A percentile compares a stretch with the other conserved stretches of the same genome.
Conservation (phyloP, 768 basidiomycete species). For the Antrodiella citrinella region DNA sequence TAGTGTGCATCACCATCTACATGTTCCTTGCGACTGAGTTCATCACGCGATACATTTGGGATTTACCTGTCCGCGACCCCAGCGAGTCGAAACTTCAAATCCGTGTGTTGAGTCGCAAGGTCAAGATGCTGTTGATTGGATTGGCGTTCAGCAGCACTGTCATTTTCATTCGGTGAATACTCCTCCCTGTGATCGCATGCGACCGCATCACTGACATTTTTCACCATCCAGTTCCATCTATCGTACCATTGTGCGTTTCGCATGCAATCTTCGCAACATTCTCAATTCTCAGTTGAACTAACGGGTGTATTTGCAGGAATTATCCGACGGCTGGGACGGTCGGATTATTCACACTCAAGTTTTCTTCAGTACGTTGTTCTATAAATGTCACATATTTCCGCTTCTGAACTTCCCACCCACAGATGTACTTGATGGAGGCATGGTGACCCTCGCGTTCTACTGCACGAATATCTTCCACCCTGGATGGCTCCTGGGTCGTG, state of each 20-base stretch:
- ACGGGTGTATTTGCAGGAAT: slow-evolving; percentile 20
- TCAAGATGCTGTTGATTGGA: slow-evolving; percentile 20
- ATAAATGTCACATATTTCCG: background rate
- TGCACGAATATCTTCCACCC: slow-evolving; percentile 39
- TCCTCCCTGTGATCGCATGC: slow-evolving; percentile 3
- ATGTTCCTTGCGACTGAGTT: slow-evolving; percentile 37
- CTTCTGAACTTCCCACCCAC: background rate
- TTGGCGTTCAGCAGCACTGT: slow-evolving; percentile 17
- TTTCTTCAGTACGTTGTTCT: slow-evolving; percentile 32
- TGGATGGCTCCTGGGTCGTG: slow-evolving; percentile 22
- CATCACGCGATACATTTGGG: slow-evolving; percentile 28
- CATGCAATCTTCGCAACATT: background rate
- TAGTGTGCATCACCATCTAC: slow-evolving; percentile 31
- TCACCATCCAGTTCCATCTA: slow-evolving; percentile 34
- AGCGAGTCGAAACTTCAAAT: background rate
- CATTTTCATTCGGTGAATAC: slow-evolving; percentile 22
- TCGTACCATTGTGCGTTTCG: slow-evolving; percentile 31
- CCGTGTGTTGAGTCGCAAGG: slow-evolving; percentile 5
- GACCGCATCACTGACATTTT: slow-evolving; percentile 3
- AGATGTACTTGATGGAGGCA: slow-evolving; percentile 45
- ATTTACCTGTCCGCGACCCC: slow-evolving; percentile 26
- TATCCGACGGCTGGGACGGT: slow-evolving; percentile 42
- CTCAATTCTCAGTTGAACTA: background rate
- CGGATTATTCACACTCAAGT: slow-evolving; percentile 37
- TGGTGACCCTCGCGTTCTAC: slow-evolving; percentile 37